Conservation (phyloP, 306 rosid species). For the Quercus agrifolia region DNA sequence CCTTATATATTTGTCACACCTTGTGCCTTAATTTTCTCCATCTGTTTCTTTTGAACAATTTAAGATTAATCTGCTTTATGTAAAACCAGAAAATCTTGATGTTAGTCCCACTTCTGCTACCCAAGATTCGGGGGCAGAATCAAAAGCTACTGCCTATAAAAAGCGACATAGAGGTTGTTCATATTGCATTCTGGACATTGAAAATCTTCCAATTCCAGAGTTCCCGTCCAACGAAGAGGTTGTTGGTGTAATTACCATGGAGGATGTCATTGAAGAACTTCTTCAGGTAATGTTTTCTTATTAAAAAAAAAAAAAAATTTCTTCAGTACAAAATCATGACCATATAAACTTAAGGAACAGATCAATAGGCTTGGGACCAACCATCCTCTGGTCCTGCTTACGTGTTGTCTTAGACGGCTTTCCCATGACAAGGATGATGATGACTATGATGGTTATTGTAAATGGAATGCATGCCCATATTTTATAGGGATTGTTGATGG, state of each 20-base stretch:
- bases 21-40: neutral
- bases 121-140: slow-evolving; percentile 36
- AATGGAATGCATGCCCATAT: neutral
- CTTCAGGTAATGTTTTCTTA: slow-evolving; percentile 71
- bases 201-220: slow-evolving; percentile 71
- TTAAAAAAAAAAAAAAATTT: neutral
- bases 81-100: slow-evolving; percentile 26
- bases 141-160: slow-evolving; percentile 62
- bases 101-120: slow-evolving; percentile 19
- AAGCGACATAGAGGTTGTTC: slow-evolving; percentile 96
- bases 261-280: slow-evolving; percentile 99
- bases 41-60: slow-evolving; percentile 3
- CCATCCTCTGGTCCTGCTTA: neutral
- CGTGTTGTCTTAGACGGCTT: slow-evolving; percentile 12
- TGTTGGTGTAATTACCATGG: slow-evolving; percentile 97
- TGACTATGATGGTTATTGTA: neutral
- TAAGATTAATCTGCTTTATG: slow-evolving; percentile 22
- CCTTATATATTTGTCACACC: neutral
- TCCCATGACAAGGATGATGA: neutral
- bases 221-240: slow-evolving; percentile 69
- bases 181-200: slow-evolving; percentile 82
- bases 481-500: neutral
- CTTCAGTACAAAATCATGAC: slow-evolving; percentile 1
- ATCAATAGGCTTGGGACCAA: neutral
- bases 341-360: neutral